These are phyloP conservation scores for Neonectria hederae DNA, from an alignment of 2,329 filamentous ascomycete genomes.

Conservation along the genomic window DNA sequence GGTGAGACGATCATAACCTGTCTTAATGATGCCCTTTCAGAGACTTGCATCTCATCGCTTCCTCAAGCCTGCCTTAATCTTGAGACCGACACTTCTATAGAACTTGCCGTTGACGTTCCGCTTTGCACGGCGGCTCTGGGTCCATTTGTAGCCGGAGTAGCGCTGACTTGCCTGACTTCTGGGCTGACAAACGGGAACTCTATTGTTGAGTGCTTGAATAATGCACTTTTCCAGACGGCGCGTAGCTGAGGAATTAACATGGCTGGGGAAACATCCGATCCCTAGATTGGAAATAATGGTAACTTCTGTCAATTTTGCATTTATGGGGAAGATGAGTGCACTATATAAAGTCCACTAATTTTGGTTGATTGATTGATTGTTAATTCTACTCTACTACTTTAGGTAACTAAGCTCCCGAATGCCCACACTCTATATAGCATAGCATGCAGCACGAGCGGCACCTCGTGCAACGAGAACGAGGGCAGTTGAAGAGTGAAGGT, in stretches of 20 bases:
- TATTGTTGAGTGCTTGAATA: neutral
- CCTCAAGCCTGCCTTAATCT: slow-evolving; percentile 16
- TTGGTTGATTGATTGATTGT: too few species aligned
- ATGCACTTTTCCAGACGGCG: neutral
- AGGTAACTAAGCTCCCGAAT: too few species aligned
- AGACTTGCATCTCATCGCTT: slow-evolving; percentile 20
- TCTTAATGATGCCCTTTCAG: slow-evolving; percentile 9
- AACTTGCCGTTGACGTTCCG: slow-evolving; percentile 8
- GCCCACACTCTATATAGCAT: slow-evolving; percentile 16
- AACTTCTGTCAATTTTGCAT: too few species aligned
- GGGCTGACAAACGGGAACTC: slow-evolving; percentile 5
- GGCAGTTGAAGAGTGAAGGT: slow-evolving; percentile 11
- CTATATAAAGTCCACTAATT: too few species aligned
- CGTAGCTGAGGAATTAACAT: too few species aligned
- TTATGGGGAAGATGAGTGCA: too few species aligned
- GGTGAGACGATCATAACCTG: slow-evolving; percentile 16
- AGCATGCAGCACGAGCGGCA: slow-evolving; percentile 22
- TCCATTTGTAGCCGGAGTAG: slow-evolving; percentile 11
- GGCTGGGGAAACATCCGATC: too few species aligned
- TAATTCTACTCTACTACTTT: too few species aligned
- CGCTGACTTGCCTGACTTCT: slow-evolving; percentile 14
- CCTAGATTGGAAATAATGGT: too few species aligned
- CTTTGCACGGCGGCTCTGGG: slow-evolving; percentile 21
- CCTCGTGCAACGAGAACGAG: slow-evolving; percentile 23
- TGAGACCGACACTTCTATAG: neutral